A percentile compares a stretch with the other conserved stretches of the same genome.
Evolutionary conservation across 805 yeast species (phyloP).

Genomic region (Saccharomyces jurei): DNA sequence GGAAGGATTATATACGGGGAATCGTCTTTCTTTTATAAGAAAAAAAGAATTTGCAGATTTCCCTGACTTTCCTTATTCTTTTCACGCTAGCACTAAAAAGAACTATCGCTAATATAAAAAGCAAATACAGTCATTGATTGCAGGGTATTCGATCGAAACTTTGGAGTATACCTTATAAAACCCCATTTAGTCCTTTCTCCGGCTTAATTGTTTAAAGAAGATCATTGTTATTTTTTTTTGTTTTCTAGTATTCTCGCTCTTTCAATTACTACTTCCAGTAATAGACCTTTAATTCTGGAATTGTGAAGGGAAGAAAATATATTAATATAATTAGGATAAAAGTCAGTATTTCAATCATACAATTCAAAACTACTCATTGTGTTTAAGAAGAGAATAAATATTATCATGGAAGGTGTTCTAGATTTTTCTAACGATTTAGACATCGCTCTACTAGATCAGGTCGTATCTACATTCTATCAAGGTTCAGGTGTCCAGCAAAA

Average conservation of each 20-base stretch:
- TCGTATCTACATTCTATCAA: constrained; percentile 76
- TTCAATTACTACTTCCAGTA: not conserved
- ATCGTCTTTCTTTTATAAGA: not conserved
- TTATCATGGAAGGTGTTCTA: constrained; percentile 71
- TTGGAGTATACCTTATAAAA: not conserved
- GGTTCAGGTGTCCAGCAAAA: constrained; percentile 65
- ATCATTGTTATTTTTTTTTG: not conserved
- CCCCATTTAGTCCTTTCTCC: not conserved
- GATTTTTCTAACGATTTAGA: constrained; percentile 84
- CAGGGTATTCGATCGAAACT: not conserved
- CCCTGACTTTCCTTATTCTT: not conserved
- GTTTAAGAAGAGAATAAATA: not conserved
- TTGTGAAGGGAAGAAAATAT: not conserved
- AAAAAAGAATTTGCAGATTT: not conserved
- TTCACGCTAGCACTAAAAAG: not conserved
- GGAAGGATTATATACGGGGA: not conserved
- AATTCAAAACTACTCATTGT: not conserved
- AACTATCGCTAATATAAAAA: not conserved
- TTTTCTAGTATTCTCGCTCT: not conserved
- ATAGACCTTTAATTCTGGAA: not conserved
- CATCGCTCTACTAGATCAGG: constrained; percentile 66
- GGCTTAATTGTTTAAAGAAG: not conserved
- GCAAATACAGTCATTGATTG: not conserved
- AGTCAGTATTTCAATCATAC: not conserved
- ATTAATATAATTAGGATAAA: not conserved